Percentiles rank a stretch among this genome's conserved stretches.
phyloP scores from a whole-genome alignment of 140 eudicot genomes.

The Flaveria floridana region DNA sequence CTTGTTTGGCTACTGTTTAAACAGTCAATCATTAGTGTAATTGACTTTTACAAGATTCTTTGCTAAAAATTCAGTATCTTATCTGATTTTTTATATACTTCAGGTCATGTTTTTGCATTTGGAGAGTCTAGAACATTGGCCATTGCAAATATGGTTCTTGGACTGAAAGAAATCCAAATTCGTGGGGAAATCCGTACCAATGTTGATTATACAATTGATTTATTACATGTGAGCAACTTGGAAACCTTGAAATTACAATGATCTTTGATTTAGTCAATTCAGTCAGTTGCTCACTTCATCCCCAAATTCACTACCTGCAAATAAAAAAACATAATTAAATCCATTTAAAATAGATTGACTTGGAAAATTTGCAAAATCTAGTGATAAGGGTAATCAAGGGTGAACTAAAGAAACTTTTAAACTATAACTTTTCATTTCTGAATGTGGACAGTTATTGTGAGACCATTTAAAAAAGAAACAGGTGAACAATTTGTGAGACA shows the following conservation, averaged over 20 bases:
- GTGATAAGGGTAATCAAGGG: background rate
- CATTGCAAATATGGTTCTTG: constrained; percentile 99
- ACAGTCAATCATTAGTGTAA: background rate
- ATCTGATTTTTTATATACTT: background rate
- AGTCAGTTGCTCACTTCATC: background rate
- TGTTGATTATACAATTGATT: constrained; percentile 96
- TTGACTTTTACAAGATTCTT: constrained; percentile 13
- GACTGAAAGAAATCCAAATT: constrained; percentile 92
- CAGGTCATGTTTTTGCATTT: constrained; percentile 97
- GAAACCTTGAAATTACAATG: background rate
- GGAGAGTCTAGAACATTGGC: constrained; percentile 94
- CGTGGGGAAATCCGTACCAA: constrained; percentile 98
- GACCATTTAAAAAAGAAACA: background rate
- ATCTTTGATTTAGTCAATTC: background rate
- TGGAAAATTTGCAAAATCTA: background rate
- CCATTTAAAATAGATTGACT: background rate
- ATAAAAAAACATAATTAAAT: background rate
- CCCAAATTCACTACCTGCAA: background rate
- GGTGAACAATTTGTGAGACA: background rate
- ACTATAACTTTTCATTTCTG: background rate
- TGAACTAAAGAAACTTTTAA: background rate
- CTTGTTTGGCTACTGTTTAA: constrained; percentile 19
- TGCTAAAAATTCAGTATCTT: background rate
- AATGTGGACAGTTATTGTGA: background rate
- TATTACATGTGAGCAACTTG: constrained; percentile 71